Evolutionary conservation across 73 alveolate genomes (phyloP), one percentile per base, ranked within the genome.

Genomic region (Paramecium sonneborni): DNA sequence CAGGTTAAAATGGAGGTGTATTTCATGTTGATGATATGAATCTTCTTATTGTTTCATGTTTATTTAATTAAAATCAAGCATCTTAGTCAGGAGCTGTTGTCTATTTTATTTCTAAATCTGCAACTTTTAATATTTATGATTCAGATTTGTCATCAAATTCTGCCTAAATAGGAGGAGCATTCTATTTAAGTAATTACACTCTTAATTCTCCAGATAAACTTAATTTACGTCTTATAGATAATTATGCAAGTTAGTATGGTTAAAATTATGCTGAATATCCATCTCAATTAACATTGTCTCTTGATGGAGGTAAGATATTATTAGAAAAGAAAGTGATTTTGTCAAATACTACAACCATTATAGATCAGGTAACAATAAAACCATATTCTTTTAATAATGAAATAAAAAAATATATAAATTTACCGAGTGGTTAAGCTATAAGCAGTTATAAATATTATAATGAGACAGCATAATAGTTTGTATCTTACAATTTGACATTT

Each of bases 161-260:
- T 2, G 90, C 90, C 21, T 24, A 79, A 79, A 34, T 43, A 20
- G 90, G 90, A 79, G 90, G 76, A 5, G 90, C 55, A 79, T 18
- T 79, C 30, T 79, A 20, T 24, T 44, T 79, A 24, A 7, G 10
- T 20, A 24, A 79, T 24, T 39, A 39, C 14, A 41, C 70, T 43
- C 34, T 79, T 7, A 24, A 28, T 38, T 21, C 46, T 0, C 34
- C 74, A 43, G 55, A 39, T 11, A 79, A 24, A 20, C 20, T 43
- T 10, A 41, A 44, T 23, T 5, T 43, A 12, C 43, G 7, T 39
- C 28, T 79, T 21, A 24, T 18, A 41, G 14, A 35, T 5, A 72
- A 79, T 12, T 1, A 11, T 6, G 90, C 90, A 23, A 24, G 12
- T 39, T 18, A 24, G 2, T 24, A 62, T 7, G 90, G 76, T 7